Conservation (phyloP, 768 basidiomycete species). For the Solioccasus polychromus region DNA sequence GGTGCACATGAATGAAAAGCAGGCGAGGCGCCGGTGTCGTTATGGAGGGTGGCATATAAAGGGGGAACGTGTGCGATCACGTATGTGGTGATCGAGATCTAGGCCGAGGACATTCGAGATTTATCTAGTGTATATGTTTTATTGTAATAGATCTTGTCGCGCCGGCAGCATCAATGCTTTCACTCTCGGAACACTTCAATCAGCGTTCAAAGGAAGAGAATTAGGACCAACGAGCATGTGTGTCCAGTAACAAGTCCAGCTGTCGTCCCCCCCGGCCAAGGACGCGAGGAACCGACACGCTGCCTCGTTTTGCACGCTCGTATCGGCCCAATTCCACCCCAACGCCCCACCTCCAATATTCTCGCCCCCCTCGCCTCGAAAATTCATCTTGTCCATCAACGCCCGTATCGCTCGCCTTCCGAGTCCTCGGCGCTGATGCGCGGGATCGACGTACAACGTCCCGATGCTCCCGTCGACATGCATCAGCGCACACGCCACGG, state of each 20-base stretch:
- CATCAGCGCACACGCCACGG: conserved; percentile 16
- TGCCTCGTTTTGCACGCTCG: conserved; percentile 1
- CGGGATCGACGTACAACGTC: conserved; percentile 7
- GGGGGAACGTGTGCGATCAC: conserved; percentile 74
- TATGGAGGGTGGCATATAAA: conserved; percentile 84
- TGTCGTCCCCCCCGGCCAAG: conserved; percentile 6
- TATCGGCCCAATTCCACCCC: conserved; percentile 23
- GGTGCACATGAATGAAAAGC: conserved; percentile 67
- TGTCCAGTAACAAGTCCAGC: conserved; percentile 13
- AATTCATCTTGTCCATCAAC: conserved; percentile 10
- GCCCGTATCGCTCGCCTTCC: conserved; percentile 10
- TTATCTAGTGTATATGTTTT: too few species aligned
- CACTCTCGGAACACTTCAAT: too few species aligned
- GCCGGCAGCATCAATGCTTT: too few species aligned
- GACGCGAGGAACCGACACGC: conserved; percentile 11
- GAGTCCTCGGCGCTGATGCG: conserved; percentile 10
- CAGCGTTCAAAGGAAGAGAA: too few species aligned
- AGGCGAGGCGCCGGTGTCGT: conserved; percentile 62
- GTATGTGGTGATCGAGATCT: conserved; percentile 83
- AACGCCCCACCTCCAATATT: conserved; percentile 22
- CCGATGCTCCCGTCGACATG: conserved; percentile 23
- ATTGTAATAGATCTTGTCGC: too few species aligned
- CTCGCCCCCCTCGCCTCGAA: not conserved
- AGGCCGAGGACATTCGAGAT: conserved; percentile 30
- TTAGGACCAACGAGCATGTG: conserved; percentile 8